phyloP scores from a whole-genome alignment of 2,329 filamentous ascomycete genomes.

The Xylariaceae sp. region DNA sequence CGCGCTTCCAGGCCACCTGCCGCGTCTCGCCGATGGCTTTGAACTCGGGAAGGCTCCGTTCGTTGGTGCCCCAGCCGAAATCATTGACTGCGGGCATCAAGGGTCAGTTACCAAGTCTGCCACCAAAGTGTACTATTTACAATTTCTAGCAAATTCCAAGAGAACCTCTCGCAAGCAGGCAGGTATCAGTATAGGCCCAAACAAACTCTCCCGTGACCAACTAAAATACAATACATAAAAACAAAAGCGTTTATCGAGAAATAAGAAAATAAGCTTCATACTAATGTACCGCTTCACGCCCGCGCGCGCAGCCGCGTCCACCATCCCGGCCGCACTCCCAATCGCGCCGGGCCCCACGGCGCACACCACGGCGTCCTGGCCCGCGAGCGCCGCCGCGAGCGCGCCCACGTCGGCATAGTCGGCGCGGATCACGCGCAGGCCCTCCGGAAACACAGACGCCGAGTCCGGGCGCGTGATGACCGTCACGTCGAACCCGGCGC shows the following conservation, averaged over 20 bases:
- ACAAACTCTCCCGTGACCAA: neutral
- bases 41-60: slow-evolving; percentile 35
- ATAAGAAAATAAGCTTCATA: neutral
- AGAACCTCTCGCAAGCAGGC: too few relatives aligned
- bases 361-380: slow-evolving; percentile 40
- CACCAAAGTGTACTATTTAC: too few relatives aligned
- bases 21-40: slow-evolving; percentile 27
- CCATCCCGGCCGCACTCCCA: slow-evolving; percentile 29
- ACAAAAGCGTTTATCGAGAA: neutral
- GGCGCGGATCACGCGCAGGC: slow-evolving; percentile 27
- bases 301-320: slow-evolving; percentile 39
- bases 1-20: slow-evolving; percentile 32
- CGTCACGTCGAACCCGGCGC: slow-evolving; percentile 35
- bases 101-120: neutral
- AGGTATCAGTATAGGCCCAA: too few relatives aligned
- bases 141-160: too few relatives aligned
- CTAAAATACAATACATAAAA: neutral
- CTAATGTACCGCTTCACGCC: slow-evolving; percentile 41
- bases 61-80: slow-evolving; percentile 39
- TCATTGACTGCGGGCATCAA: slow-evolving; percentile 29
- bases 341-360: slow-evolving; percentile 34
- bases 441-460: slow-evolving; percentile 29
- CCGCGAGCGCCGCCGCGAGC: slow-evolving; percentile 31
- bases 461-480: slow-evolving; percentile 34
- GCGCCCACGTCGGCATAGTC: slow-evolving; percentile 30